Evolutionary conservation across 768 basidiomycete species (phyloP).

Genomic region (Hericium erinaceus): DNA sequence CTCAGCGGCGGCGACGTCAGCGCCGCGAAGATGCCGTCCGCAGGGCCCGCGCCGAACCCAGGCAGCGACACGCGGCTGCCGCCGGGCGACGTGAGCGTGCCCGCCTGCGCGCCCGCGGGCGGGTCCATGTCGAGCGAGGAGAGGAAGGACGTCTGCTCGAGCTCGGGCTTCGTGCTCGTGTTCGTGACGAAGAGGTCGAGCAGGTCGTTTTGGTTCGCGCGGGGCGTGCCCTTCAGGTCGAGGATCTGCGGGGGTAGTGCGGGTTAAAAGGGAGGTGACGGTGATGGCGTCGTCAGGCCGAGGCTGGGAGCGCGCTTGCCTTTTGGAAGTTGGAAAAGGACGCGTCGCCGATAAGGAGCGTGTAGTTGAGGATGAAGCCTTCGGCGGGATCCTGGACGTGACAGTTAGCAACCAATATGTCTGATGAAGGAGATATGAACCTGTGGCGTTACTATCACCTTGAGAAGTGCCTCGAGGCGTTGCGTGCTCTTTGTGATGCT

Average conservation of each 20-base stretch:
- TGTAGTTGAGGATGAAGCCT: conserved; percentile 94
- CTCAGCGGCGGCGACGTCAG: conserved; percentile 54
- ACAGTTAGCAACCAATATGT: conserved; percentile 1
- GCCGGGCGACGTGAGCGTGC: conserved; percentile 56
- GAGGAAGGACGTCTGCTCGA: conserved; percentile 87
- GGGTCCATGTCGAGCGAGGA: conserved; percentile 96
- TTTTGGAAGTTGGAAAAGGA: conserved; percentile 99
- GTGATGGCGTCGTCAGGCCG: background rate
- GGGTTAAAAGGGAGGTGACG: background rate
- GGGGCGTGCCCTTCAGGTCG: conserved; percentile 89
- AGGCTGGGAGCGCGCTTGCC: conserved; percentile 30
- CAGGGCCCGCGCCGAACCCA: conserved; percentile 23
- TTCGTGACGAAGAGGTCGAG: conserved; percentile 87
- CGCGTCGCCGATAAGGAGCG: conserved; percentile 85
- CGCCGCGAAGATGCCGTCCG: conserved; percentile 52
- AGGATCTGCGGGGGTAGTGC: conserved; percentile 52
- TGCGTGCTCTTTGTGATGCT: conserved; percentile 74
- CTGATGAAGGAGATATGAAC: conserved; percentile 33
- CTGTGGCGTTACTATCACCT: conserved; percentile 90
- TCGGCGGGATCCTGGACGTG: conserved; percentile 71
- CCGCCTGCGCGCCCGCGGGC: conserved; percentile 33
- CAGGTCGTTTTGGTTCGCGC: conserved; percentile 77
- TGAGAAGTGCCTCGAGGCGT: conserved; percentile 83
- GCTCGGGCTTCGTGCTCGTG: conserved; percentile 85
- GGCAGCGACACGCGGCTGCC: conserved; percentile 50